phyloP scores from a whole-genome alignment of 768 basidiomycete genomes.

The Serendipita indica region DNA sequence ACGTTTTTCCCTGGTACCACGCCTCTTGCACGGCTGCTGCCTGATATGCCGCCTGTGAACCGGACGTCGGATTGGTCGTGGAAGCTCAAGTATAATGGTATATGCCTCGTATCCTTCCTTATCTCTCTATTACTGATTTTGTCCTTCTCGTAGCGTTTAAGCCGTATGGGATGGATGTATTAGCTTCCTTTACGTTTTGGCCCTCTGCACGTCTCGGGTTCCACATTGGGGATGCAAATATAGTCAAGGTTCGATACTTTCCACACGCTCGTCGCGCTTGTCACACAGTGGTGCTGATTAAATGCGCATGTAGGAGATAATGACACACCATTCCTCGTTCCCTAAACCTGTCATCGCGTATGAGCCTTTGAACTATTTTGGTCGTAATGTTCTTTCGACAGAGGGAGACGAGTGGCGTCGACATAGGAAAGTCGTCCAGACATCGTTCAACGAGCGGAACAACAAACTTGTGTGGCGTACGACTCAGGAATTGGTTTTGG shows the following conservation, averaged over 20 bases:
- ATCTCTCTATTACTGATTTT: not conserved
- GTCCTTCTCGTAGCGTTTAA: not conserved
- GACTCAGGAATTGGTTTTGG: not conserved
- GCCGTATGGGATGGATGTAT: not conserved
- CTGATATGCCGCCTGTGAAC: not conserved
- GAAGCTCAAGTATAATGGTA: not conserved
- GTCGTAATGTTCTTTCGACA: slow-evolving; percentile 46
- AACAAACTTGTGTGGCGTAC: slow-evolving; percentile 10
- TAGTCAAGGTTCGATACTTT: not conserved
- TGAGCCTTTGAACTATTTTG: slow-evolving; percentile 34
- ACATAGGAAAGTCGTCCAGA: slow-evolving; percentile 24
- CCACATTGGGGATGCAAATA: not conserved
- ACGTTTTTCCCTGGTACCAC: not conserved
- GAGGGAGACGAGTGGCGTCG: slow-evolving; percentile 55
- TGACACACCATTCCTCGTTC: slow-evolving; percentile 34
- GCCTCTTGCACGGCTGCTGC: not conserved
- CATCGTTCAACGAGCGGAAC: not conserved
- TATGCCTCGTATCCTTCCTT: not conserved
- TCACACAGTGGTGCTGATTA: too few relatives aligned
- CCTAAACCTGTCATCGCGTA: slow-evolving; percentile 42
- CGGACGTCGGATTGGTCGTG: not conserved
- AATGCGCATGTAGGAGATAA: slow-evolving; percentile 43
- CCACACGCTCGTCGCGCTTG: too few relatives aligned
- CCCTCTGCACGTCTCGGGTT: not conserved
- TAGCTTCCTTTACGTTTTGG: not conserved